Evolutionary conservation across 305 asterid genomes (phyloP).

Genomic region (Andrographis paniculata): DNA sequence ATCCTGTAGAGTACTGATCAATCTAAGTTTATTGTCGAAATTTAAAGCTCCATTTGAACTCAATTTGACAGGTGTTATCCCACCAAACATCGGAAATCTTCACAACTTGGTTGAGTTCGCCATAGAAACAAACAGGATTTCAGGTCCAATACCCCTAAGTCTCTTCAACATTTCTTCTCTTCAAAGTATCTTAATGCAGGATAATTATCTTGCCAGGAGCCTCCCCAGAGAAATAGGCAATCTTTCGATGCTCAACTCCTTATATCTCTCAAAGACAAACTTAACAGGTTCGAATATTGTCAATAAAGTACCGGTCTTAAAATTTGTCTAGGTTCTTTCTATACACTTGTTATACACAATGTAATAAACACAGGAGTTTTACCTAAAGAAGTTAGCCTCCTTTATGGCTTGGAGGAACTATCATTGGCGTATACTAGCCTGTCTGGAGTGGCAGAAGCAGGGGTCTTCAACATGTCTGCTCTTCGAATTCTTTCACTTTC

Average conservation of each 20-base stretch:
- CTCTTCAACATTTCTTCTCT: constrained; percentile 17
- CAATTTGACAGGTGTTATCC: constrained; percentile 19
- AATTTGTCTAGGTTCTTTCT: not conserved
- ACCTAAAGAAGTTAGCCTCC: too few relatives aligned
- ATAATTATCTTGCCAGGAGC: not conserved
- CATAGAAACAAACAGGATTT: not conserved
- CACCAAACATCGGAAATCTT: constrained; percentile 19
- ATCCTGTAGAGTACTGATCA: not conserved
- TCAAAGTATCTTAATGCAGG: not conserved
- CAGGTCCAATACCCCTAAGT: constrained; percentile 14
- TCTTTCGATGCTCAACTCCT: not conserved
- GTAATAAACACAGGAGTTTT: too few relatives aligned
- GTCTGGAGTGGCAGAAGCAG: constrained; percentile 9
- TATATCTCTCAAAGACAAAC: not conserved
- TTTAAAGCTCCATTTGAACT: too few relatives aligned
- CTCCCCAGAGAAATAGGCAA: not conserved
- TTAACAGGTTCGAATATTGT: too few relatives aligned
- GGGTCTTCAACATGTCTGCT: constrained; percentile 13
- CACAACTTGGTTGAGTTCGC: not conserved
- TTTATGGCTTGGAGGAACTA: constrained; percentile 4
- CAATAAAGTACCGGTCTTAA: too few relatives aligned
- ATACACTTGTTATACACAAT: constrained; percentile 1
- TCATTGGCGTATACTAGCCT: not conserved
- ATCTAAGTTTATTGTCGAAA: too few relatives aligned
- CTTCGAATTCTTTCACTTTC: not conserved